These are phyloP conservation scores for Clonostachys sp. DNA, from an alignment of 2,329 filamentous ascomycete species.

Conservation along the genomic window DNA sequence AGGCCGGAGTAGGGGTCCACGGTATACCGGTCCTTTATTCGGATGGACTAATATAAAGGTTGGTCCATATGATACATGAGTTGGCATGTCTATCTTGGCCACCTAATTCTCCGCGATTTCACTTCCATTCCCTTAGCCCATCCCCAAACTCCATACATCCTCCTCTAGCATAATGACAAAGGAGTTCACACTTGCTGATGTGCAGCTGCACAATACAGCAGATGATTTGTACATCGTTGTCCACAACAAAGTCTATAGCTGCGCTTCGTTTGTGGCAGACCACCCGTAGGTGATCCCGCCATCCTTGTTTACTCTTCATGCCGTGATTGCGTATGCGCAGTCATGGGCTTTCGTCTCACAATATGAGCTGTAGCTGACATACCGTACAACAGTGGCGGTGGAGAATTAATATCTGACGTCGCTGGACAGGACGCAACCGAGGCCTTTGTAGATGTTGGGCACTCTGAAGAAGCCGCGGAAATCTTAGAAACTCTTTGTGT, in stretches of 20 bases:
- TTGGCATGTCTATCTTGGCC: too few species aligned
- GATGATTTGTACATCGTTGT: constrained; percentile 83
- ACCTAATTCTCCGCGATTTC: too few species aligned
- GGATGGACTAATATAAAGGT: too few species aligned
- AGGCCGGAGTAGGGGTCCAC: too few species aligned
- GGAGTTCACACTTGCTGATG: constrained; percentile 66
- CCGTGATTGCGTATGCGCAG: neutral
- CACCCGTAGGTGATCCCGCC: constrained; percentile 59
- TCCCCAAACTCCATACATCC: too few species aligned
- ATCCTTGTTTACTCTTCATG: neutral
- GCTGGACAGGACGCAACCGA: neutral
- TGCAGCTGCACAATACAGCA: constrained; percentile 75
- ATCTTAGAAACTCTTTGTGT: neutral
- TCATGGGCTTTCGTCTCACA: too few species aligned
- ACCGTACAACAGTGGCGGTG: neutral
- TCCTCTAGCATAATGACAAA: neutral
- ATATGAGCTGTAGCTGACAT: neutral
- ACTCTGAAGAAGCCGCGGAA: neutral
- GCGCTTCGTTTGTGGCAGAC: constrained; percentile 80
- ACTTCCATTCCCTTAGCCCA: too few species aligned
- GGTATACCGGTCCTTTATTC: too few species aligned
- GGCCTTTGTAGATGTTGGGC: neutral
- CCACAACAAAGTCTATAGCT: constrained; percentile 88
- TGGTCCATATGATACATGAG: too few species aligned
- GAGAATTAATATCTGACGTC: neutral